Base-by-base conservation (phyloP, 768 basidiomycete species). In the Leccinum obscurum region DNA sequence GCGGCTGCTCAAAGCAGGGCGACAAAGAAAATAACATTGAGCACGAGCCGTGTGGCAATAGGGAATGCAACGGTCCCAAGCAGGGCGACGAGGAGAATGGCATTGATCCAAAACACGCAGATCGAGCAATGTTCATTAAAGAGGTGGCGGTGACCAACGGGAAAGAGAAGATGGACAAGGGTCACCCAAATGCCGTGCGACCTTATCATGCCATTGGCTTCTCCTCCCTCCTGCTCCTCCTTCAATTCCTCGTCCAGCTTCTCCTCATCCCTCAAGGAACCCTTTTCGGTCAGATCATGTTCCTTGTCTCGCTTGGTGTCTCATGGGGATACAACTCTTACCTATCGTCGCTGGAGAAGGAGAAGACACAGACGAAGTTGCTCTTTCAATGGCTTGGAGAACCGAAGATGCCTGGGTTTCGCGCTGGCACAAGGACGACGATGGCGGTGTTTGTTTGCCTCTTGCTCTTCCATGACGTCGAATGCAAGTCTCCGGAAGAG, bases 241-340 rank as follows among this genome's bases (percentile, higher is more conserved):
- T 66, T 54, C 76, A 76, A 30, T 75, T 76, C 62, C 58, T 77
- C 51, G 20, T 68, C 20, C 77, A 77, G 37, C 70, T 76, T 17
- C 64, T 76, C 28, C 64, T 77, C 39, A 64, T 75, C 35, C 76
- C 76, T 0, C 72, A 73, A 61, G 69, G 68, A 9, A 41, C 62
- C 3, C 67, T 76, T 3, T 77, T 77, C 17, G 76, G 77, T 5
- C 76, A 77, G 52, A 58, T 70, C 51, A 66, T 77, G 72, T 77
- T 77, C 54, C 56, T 74, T 22, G 6, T 56, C 7, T 70, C 75
- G 7, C 65, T 77, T 50, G 67, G 55, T 5, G 63, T 65, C 2
- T 77, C 75, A 0, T 77, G 77, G 77, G 56, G 20, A 9, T 74
- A 77, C 28, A 77, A 74, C 39, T 66, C 69, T 0, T 75, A 68